phyloP scores from a whole-genome alignment of 352 stramenopile genomes.

The Phytophthora sojae region DNA sequence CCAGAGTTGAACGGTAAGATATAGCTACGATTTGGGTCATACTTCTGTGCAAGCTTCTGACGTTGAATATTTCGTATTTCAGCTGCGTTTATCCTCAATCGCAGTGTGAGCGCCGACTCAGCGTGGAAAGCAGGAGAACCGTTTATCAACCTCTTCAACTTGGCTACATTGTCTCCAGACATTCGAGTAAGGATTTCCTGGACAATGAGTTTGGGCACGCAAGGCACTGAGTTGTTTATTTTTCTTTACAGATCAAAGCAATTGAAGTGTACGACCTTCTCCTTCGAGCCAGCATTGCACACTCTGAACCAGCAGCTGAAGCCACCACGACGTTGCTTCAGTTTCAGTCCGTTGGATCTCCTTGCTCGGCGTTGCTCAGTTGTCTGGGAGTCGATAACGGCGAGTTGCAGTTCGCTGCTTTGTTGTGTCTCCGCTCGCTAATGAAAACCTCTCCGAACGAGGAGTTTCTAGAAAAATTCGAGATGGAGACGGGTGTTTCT shows the following conservation, averaged over 20 bases:
- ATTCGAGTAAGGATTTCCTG: conserved; percentile 29
- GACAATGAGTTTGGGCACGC: too few species aligned
- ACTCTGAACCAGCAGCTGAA: conserved; percentile 7
- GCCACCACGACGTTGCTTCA: conserved; percentile 12
- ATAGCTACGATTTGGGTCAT: background rate
- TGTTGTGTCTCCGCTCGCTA: conserved; percentile 49
- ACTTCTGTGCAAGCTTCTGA: background rate
- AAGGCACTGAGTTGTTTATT: background rate
- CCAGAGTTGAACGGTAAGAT: conserved; percentile 51
- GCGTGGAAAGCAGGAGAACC: conserved; percentile 61
- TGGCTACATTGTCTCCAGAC: conserved; percentile 24
- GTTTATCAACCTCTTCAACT: conserved; percentile 45
- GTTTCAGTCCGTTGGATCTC: conserved; percentile 47
- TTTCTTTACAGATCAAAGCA: conserved; percentile 17
- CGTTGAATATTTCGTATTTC: background rate
- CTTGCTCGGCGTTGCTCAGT: conserved; percentile 40
- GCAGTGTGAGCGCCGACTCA: conserved; percentile 27
- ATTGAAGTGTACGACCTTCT: conserved; percentile 33
- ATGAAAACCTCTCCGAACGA: conserved; percentile 35
- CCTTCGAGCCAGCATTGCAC: conserved; percentile 8
- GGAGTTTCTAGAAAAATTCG: conserved; percentile 43
- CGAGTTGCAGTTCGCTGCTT: conserved; percentile 42
- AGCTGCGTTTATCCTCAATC: conserved; percentile 60
- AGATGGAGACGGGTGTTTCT: conserved; percentile 33
- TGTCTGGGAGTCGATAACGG: conserved; percentile 41